phyloP scores from a whole-genome alignment of 2,329 filamentous ascomycete species.

The Neofusicoccum kwambonambiense region DNA sequence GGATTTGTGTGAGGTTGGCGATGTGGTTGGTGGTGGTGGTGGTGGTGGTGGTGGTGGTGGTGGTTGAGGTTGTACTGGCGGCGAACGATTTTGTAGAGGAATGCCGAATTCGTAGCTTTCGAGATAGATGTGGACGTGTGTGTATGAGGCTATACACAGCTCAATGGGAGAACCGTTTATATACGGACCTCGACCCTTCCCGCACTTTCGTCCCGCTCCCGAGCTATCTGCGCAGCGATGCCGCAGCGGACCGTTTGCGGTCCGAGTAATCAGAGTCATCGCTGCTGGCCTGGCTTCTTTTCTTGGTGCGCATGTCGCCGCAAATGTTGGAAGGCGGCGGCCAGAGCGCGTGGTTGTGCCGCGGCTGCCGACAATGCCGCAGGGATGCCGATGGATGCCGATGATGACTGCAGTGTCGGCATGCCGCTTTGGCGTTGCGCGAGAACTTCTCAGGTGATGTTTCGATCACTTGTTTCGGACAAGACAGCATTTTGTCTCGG shows the following conservation, averaged over 20 bases:
- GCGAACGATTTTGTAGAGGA: too few species aligned
- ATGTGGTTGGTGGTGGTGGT: too few species aligned
- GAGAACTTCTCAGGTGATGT: too few species aligned
- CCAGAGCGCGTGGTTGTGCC: neutral
- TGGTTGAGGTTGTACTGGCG: too few species aligned
- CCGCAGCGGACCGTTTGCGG: too few species aligned
- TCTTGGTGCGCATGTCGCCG: neutral
- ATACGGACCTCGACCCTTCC: neutral
- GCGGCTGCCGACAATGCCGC: neutral
- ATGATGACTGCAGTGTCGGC: neutral
- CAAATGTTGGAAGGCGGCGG: neutral
- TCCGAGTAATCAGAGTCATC: neutral
- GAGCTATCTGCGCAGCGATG: neutral
- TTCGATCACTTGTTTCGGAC: neutral
- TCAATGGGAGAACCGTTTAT: neutral
- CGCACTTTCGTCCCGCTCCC: neutral
- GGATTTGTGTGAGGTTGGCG: neutral
- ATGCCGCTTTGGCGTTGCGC: neutral
- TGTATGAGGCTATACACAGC: neutral
- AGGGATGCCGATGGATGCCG: slow-evolving; percentile 4
- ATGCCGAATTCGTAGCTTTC: neutral
- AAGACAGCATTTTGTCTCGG: too few species aligned
- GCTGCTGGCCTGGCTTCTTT: neutral
- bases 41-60: too few species aligned
- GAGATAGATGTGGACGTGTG: neutral